These are phyloP conservation scores for Ensete ventricosum DNA, from an alignment of 176 grass and related monocot species.

Conservation along the genomic window DNA sequence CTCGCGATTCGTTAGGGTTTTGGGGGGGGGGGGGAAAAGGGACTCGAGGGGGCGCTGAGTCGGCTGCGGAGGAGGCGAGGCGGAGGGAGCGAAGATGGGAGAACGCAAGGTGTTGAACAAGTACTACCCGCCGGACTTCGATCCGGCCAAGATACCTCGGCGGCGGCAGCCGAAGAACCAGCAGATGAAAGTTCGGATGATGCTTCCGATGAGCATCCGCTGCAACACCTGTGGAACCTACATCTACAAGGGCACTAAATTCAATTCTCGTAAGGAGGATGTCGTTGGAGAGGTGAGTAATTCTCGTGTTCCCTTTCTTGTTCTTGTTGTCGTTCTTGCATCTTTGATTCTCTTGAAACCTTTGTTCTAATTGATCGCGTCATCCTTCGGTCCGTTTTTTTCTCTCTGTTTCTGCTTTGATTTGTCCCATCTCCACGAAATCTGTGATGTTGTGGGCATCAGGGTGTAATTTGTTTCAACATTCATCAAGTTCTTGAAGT, in stretches of 20 bases:
- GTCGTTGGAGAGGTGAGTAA: conserved; percentile 40
- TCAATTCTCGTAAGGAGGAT: conserved; percentile 79
- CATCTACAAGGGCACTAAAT: conserved; percentile 83
- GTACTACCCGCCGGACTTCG: conserved; percentile 71
- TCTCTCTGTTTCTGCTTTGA: background rate
- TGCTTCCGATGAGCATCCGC: conserved; percentile 76
- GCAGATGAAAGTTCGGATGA: conserved; percentile 78
- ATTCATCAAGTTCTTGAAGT: no score
- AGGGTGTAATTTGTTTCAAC: no score
- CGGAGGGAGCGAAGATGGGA: conserved; percentile 6
- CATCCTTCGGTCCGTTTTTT: background rate
- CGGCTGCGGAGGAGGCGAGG: background rate
- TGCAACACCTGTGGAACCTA: conserved; percentile 61
- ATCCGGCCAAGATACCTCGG: conserved; percentile 61
- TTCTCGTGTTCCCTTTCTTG: background rate
- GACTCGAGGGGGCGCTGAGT: background rate
- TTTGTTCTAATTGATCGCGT: no score
- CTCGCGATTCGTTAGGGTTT: no score
- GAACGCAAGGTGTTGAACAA: conserved; percentile 61
- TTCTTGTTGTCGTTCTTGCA: background rate
- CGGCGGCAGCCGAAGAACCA: conserved; percentile 53
- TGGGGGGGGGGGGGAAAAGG: no score
- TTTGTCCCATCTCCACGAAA: background rate
- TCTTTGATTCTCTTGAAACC: background rate
- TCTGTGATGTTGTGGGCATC: no score